Evolutionary conservation across 305 asterid species (phyloP), one percentile per base, ranked within the genome.

Genomic region (Fraxinus platypoda): DNA sequence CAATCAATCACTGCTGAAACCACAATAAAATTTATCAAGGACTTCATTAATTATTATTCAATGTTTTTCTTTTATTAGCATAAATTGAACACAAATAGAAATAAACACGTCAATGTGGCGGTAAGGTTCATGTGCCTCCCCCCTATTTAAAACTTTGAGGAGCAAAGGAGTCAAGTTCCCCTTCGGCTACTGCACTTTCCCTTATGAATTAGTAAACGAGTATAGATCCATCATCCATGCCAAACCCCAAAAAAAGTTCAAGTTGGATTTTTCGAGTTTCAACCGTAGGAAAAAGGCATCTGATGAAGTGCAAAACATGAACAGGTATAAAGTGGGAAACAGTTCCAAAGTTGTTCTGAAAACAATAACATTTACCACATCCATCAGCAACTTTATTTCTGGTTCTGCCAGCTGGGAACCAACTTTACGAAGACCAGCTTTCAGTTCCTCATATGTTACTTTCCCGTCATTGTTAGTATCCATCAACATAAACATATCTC

Each of bases 341-440:
- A 41, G 52, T 11, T 41, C 52, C 52, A 41, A 41, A 41, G 52
- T 41, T 21, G 9, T 0, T 30, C 0, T 8, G 72, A 62, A 59
- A 3, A 6, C 59, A 66, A 72, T 23, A 76, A 81, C 74, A 78
- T 79, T 88, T 94, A 95, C 99, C 94, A 95, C 99, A 86, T 95
- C 99, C 99, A 95, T 95, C 83, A 95, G 85, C 87, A 95, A 81
- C 90, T 91, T 95, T 81, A 95, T 95, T 90, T 95, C 99, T 57
- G 99, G 97, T 68, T 94, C 99, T 35, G 97, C 97, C 79, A 95
- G 92, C 87, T 95, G 98, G 80, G 99, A 95, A 77, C 99, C 99
- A 81, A 95, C 99, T 90, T 88, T 95, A 71, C 87, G 84, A 17
- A 95, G 88, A 78, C 99, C 99, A 82, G 93, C 84, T 87, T 90